phyloP scores from a whole-genome alignment of 2,329 filamentous ascomycete species.

The Penicillium hordei region DNA sequence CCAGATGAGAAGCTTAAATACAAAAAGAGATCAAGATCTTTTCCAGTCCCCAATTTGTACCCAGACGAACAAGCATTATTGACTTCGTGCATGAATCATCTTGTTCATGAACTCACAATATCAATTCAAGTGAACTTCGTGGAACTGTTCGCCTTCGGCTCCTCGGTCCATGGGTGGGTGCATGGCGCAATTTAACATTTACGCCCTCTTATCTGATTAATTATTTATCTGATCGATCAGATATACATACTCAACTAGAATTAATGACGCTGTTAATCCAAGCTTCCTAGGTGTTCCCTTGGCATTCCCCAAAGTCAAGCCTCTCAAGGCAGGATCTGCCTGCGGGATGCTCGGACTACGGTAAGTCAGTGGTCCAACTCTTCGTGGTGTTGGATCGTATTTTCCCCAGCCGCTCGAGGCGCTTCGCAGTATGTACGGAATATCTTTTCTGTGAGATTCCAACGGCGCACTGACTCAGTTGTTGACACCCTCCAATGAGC shows the following conservation, averaged over 20 bases:
- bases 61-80: no score
- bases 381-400: neutral
- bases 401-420: neutral
- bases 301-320: neutral
- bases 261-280: neutral
- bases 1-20: neutral
- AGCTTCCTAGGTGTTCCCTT: neutral
- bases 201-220: neutral
- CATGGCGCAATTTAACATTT: neutral
- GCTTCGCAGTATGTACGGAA: neutral
- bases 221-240: slow-evolving; percentile 1
- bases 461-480: neutral
- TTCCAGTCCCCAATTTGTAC: neutral
- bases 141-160: neutral
- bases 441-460: neutral
- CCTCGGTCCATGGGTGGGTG: neutral
- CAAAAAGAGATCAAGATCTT: neutral
- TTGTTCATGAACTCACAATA: neutral
- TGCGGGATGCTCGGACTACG: neutral
- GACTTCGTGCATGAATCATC: neutral
- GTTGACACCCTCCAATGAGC: neutral
- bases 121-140: neutral
- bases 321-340: neutral
- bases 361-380: neutral
- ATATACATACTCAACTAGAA: neutral